Evolutionary conservation across 2,329 filamentous ascomycete species (phyloP).

Genomic region (Cadophora sp.): DNA sequence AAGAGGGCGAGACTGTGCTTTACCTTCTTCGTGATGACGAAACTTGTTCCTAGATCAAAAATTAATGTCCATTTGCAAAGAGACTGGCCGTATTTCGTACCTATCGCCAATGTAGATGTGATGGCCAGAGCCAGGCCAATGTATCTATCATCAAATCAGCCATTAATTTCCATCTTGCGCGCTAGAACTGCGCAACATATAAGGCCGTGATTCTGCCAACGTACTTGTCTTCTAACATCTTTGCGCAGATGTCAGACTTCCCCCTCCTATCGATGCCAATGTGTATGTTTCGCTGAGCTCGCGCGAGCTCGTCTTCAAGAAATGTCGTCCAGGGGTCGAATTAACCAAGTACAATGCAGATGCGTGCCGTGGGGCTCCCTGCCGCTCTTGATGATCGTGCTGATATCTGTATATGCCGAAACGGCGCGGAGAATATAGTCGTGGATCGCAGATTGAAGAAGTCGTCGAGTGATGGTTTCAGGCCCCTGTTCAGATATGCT

Average conservation of each 20-base stretch:
- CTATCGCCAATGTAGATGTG: constrained; percentile 76
- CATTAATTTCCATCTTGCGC: constrained; percentile 14
- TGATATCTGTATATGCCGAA: constrained; percentile 27
- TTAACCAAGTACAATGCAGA: constrained; percentile 9
- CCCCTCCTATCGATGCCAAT: constrained; percentile 36
- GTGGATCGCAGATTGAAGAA: constrained; percentile 32
- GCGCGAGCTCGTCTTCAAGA: constrained; percentile 32
- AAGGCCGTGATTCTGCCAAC: constrained; percentile 30
- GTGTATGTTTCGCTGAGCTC: constrained; percentile 36
- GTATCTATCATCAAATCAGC: constrained; percentile 60
- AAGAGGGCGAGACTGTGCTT: constrained; percentile 37
- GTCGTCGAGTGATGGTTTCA: constrained; percentile 36
- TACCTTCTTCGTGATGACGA: constrained; percentile 99
- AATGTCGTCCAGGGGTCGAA: constrained; percentile 24
- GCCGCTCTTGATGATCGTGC: constrained; percentile 19
- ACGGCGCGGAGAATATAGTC: constrained; percentile 25
- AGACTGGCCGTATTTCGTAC: constrained; percentile 53
- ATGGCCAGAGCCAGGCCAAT: constrained; percentile 79
- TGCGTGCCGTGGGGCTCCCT: constrained; percentile 18
- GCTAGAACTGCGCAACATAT: constrained; percentile 14
- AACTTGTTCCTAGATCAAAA: constrained; percentile 79
- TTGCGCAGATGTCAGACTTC: constrained; percentile 31
- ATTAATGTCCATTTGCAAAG: constrained; percentile 26
- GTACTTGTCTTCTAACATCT: constrained; percentile 55
- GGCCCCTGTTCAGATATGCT: constrained; percentile 30